Conservation (phyloP, 2,329 filamentous ascomycete species). For the Penicillium sp. region DNA sequence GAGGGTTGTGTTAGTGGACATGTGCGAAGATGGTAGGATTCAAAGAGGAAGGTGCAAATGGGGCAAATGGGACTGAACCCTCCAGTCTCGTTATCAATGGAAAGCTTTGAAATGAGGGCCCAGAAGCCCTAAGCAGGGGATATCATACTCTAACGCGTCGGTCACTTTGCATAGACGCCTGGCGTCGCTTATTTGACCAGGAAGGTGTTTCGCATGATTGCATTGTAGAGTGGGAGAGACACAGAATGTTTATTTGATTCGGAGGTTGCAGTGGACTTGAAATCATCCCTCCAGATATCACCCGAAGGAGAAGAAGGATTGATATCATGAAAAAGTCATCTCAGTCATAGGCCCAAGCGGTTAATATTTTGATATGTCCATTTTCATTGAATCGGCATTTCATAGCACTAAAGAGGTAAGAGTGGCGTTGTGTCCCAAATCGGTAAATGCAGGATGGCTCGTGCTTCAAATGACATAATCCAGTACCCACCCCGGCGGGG, state of each 20-base stretch:
- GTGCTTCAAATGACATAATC: conserved; percentile 10
- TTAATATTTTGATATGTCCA: not conserved
- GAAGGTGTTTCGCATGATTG: not conserved
- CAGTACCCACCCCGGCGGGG: not conserved
- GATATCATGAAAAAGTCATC: not conserved
- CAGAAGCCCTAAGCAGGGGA: not conserved
- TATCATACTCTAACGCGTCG: conserved; percentile 6
- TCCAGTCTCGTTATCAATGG: not conserved
- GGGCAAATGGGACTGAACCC: not conserved
- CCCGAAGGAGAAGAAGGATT: not conserved
- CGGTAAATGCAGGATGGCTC: conserved; percentile 13
- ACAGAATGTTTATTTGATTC: not conserved
- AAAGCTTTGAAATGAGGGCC: not conserved
- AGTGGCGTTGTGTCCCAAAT: conserved; percentile 4
- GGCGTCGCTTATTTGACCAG: conserved; percentile 5
- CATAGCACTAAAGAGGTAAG: not conserved
- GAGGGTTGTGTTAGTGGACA: not conserved
- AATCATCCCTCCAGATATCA: not conserved
- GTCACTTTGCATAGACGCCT: conserved; percentile 2
- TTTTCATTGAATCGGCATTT: not conserved
- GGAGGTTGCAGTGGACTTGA: conserved; percentile 1
- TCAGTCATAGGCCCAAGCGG: not conserved
- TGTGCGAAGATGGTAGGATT: not conserved
- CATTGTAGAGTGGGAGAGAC: not conserved
- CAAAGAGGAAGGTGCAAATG: not conserved